Conservation (phyloP, 1,284 basidiomycete species). For the Ustilago sp. region DNA sequence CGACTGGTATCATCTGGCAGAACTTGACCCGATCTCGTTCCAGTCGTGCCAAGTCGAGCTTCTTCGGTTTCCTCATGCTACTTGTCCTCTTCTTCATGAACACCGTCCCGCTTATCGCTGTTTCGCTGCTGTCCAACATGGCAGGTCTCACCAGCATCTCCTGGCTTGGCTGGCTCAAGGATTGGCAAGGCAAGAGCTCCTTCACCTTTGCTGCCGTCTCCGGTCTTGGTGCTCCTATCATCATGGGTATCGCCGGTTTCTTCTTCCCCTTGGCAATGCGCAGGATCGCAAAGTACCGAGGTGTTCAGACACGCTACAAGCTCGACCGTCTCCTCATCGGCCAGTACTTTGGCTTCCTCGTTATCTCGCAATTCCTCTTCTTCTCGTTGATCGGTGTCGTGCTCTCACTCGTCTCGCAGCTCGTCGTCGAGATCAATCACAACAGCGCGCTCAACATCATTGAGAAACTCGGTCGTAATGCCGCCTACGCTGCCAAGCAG, state of each 20-base stretch:
- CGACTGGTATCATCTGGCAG: conserved; percentile 66
- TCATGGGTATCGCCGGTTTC: conserved; percentile 60
- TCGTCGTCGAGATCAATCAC: conserved; percentile 52
- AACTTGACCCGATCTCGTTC: conserved; percentile 57
- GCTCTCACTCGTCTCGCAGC: conserved; percentile 54
- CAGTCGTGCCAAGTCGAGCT: conserved; percentile 52
- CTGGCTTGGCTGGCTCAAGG: conserved; percentile 52
- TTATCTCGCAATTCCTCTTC: conserved; percentile 67
- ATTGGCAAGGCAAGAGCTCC: conserved; percentile 47
- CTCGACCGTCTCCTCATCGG: conserved; percentile 58
- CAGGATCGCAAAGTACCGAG: conserved; percentile 65
- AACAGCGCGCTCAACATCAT: conserved; percentile 46
- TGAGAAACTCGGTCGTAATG: conserved; percentile 40
- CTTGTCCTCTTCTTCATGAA: conserved; percentile 63
- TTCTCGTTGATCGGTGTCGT: conserved; percentile 67
- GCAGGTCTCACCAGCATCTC: conserved; percentile 49
- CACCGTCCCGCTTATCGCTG: conserved; percentile 61
- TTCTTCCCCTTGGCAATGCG: conserved; percentile 65
- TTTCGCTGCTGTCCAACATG: conserved; percentile 66
- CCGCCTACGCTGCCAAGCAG: conserved; percentile 52
- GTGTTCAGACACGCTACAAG: conserved; percentile 59
- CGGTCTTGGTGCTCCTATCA: conserved; percentile 63
- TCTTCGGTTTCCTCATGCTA: conserved; percentile 58
- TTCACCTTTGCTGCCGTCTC: conserved; percentile 64
- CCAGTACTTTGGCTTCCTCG: conserved; percentile 66